phyloP scores from a whole-genome alignment of 2,329 filamentous ascomycete species.

The Fusarium sp. region DNA sequence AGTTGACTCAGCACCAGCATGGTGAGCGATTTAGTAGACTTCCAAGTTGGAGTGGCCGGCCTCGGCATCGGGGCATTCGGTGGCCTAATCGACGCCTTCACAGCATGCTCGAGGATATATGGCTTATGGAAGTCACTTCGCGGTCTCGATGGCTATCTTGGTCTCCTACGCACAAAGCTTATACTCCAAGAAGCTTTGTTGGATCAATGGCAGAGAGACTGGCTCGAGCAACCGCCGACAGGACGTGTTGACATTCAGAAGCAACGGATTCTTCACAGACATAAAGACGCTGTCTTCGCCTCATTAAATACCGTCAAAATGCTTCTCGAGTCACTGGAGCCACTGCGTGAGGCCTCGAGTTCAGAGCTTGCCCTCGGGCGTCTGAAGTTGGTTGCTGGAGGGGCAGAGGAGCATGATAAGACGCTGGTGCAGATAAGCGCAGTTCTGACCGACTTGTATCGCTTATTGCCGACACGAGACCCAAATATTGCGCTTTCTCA shows the following conservation, averaged over 20 bases:
- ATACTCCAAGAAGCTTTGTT: slow-evolving; percentile 5
- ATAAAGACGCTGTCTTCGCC: not conserved
- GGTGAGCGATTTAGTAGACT: not conserved
- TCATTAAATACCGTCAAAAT: not conserved
- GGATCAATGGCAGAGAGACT: slow-evolving; percentile 13
- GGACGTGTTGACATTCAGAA: not conserved
- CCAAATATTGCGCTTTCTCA: slow-evolving; percentile 1
- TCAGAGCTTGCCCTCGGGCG: not conserved
- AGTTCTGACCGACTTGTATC: slow-evolving; percentile 1
- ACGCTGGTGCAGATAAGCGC: not conserved
- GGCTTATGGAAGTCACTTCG: not conserved
- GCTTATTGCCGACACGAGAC: slow-evolving; percentile 1
- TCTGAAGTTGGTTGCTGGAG: not conserved
- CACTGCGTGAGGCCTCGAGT: not conserved
- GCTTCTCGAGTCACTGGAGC: not conserved
- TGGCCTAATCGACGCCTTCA: not conserved
- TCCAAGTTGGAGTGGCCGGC: slow-evolving; percentile 1
- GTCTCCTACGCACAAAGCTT: not conserved
- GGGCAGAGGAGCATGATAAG: not conserved
- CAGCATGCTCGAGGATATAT: slow-evolving; percentile 1
- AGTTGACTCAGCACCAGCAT: not conserved
- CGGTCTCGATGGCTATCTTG: not conserved
- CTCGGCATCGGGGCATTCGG: slow-evolving; percentile 4
- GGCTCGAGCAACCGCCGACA: not conserved
- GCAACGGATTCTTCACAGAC: not conserved